These are phyloP conservation scores for Vaccinium myrtillus DNA, from an alignment of 148 eudicot species.

Conservation along the genomic window DNA sequence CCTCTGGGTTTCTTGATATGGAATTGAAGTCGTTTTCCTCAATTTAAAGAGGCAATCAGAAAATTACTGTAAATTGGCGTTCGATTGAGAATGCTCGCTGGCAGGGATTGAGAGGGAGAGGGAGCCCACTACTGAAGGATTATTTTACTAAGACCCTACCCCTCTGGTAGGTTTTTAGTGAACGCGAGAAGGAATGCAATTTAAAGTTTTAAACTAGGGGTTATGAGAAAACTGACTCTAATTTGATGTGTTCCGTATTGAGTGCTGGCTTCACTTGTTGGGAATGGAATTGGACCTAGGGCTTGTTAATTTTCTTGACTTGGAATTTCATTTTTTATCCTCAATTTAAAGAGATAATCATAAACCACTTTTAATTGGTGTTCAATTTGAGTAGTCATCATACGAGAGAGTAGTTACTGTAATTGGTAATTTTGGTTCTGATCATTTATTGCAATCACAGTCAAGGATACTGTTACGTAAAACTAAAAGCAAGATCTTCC, in stretches of 20 bases:
- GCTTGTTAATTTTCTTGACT: neutral
- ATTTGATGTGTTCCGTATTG: neutral
- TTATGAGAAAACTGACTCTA: too few species aligned
- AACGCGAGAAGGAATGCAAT: neutral
- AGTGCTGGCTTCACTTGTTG: neutral
- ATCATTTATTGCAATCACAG: neutral
- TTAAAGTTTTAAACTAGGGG: neutral
- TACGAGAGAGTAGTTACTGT: neutral
- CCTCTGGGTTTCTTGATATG: too few species aligned
- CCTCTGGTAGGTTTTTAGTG: constrained; percentile 2
- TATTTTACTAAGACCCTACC: neutral
- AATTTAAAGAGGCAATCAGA: neutral
- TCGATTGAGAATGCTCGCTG: neutral
- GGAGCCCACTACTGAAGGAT: neutral
- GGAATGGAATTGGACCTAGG: neutral
- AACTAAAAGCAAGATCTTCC: neutral
- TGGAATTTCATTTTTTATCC: neutral
- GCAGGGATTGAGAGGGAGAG: neutral
- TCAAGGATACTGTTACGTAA: neutral
- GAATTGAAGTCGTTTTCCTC: neutral
- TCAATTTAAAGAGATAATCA: neutral
- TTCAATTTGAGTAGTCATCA: neutral
- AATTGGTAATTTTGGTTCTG: neutral
- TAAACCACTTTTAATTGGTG: neutral
- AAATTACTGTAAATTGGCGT: neutral